Conservation (phyloP, 257 asterid species). For the Nicotiana undulata region DNA sequence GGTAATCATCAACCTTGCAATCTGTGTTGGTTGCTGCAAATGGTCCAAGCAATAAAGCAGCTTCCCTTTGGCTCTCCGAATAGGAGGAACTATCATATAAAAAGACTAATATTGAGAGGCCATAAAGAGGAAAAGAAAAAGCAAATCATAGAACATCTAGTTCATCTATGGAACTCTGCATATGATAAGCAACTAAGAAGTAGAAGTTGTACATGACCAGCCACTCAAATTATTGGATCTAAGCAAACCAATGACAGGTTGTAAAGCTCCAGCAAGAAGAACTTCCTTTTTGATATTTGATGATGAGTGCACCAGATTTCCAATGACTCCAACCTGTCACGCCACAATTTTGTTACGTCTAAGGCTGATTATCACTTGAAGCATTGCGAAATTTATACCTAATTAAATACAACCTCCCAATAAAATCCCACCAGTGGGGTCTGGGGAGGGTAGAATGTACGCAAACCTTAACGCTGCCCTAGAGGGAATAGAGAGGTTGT, state of each 20-base stretch:
- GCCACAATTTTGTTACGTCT: conserved; percentile 10
- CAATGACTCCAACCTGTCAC: conserved; percentile 93
- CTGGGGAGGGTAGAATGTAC: too few species aligned
- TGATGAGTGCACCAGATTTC: conserved; percentile 96
- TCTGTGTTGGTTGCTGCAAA: conserved; percentile 99
- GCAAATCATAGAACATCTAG: not conserved
- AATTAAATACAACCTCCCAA: too few species aligned
- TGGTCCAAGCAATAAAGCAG: conserved; percentile 97
- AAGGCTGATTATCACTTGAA: not conserved
- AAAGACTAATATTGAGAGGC: not conserved
- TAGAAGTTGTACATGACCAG: not conserved
- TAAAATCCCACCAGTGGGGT: too few species aligned
- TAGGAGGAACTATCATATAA: conserved; percentile 67
- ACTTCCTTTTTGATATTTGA: conserved; percentile 95
- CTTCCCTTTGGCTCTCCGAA: conserved; percentile 98
- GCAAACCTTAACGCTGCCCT: too few species aligned
- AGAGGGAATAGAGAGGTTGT: too few species aligned
- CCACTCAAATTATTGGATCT: conserved; percentile 13
- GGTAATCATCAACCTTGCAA: conserved; percentile 74
- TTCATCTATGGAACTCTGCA: not conserved
- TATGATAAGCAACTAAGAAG: not conserved
- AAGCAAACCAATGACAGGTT: conserved; percentile 94
- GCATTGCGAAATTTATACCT: not conserved
- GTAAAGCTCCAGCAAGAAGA: conserved; percentile 97
- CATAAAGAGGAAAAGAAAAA: conserved; percentile 2